Conservation (phyloP, 495 filamentous ascomycete species). For the Gamarada debralockiae region DNA sequence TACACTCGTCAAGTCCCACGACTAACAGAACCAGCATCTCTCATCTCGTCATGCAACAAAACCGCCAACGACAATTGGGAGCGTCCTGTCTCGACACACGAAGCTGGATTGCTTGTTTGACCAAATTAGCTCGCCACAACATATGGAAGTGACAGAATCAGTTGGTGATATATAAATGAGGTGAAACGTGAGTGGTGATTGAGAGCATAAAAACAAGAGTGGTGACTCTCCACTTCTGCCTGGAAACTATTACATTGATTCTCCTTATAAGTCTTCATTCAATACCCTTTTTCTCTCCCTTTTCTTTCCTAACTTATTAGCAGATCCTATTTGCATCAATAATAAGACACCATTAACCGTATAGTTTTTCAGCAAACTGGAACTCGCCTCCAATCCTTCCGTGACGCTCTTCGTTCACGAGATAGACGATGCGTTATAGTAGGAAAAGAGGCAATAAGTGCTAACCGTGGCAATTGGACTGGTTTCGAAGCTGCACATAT, state of each 20-base stretch:
- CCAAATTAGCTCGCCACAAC: too few relatives aligned
- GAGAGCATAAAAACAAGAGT: too few relatives aligned
- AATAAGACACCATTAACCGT: slow-evolving; percentile 27
- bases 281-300: too few relatives aligned
- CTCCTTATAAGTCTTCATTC: slow-evolving; percentile 20
- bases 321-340: slow-evolving; percentile 23
- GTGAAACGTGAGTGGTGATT: too few relatives aligned
- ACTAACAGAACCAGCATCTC: too few relatives aligned
- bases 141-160: too few relatives aligned
- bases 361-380: slow-evolving; percentile 21
- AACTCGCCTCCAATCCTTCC: slow-evolving; percentile 26
- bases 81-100: too few relatives aligned
- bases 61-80: too few relatives aligned
- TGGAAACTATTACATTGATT: slow-evolving; percentile 29
- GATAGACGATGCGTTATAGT: slow-evolving; percentile 33
- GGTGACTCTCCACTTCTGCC: slow-evolving; percentile 23
- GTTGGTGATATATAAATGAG: too few relatives aligned
- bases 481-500: slow-evolving; percentile 34
- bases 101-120: too few relatives aligned
- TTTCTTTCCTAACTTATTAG: slow-evolving; percentile 10
- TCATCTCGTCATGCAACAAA: too few relatives aligned
- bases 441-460: slow-evolving; percentile 15
- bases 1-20: too few relatives aligned
- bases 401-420: slow-evolving; percentile 28
- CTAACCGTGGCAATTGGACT: slow-evolving; percentile 13